Evolutionary conservation across 768 basidiomycete species (phyloP), one percentile per base, ranked within the genome.

Genomic region (Mycena epipterygia): DNA sequence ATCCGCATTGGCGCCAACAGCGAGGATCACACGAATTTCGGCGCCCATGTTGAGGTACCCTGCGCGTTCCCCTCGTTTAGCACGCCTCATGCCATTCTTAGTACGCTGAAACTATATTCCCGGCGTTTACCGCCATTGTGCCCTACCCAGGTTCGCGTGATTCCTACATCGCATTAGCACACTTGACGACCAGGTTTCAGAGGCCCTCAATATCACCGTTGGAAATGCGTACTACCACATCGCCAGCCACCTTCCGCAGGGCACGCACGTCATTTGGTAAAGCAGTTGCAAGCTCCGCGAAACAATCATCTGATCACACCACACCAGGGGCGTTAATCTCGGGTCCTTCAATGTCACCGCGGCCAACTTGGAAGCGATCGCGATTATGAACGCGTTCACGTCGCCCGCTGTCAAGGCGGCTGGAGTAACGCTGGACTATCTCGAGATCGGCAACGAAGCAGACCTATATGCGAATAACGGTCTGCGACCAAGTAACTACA

Each of bases 361-460:
- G 11, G 85, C 83, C 0, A 83, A 84, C 59, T 79, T 87, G 13
- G 84, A 84, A 70, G 85, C 87, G 3, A 79, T 79, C 63, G 83
- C 88, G 0, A 84, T 91, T 53, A 68, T 82, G 9, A 82, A 82
- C 52, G 86, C 86, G 1, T 91, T 91, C 71, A 60, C 77, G 21
- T 84, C 83, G 3, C 61, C 80, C 5, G 76, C 79, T 2, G 78
- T 89, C 57, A 79, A 75, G 44, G 55, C 72, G 48, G 80, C 84
- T 0, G 81, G 84, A 19, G 85, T 90, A 39, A 79, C 78, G 2
- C 81, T 90, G 23, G 89, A 89, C 64, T 84, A 84, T 25, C 82
- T 91, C 60, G 89, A 91, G 71, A 85, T 89, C 53, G 90, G 89
- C 13, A 90, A 91, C 60, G 89, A 91, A 77, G 81, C 89, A 0